Evolutionary conservation across 768 basidiomycete genomes (phyloP).

Genomic region (Suillus placidus): DNA sequence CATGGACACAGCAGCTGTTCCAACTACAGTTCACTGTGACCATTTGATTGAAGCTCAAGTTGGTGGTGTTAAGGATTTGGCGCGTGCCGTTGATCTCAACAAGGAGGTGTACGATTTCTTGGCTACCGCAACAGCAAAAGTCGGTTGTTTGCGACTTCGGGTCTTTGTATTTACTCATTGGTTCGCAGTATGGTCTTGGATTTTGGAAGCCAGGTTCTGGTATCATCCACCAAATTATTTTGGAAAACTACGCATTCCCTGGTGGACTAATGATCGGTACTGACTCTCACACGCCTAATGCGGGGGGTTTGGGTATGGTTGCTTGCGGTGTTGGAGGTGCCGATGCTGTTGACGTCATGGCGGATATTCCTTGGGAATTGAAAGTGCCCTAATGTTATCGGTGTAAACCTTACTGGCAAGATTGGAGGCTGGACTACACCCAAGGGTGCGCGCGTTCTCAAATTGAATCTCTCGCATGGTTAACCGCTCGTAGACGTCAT

Average conservation of each 20-base stretch:
- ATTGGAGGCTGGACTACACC: conserved; percentile 97
- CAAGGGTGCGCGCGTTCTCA: conserved; percentile 62
- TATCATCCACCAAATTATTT: conserved; percentile 98
- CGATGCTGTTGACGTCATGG: conserved; percentile 99
- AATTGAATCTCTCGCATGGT: conserved; percentile 1
- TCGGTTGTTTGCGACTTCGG: conserved; percentile 30
- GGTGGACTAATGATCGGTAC: conserved; percentile 99
- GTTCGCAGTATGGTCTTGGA: conserved; percentile 86
- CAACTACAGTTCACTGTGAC: conserved; percentile 98
- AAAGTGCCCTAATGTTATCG: conserved; percentile 99
- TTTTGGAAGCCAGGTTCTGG: conserved; percentile 99
- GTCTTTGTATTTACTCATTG: neutral
- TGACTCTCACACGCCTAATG: conserved; percentile 99
- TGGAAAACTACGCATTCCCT: conserved; percentile 99
- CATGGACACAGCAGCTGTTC: conserved; percentile 96
- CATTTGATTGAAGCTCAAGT: conserved; percentile 98
- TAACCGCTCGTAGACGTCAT: conserved; percentile 73
- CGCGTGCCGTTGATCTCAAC: conserved; percentile 89
- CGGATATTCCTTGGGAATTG: conserved; percentile 96
- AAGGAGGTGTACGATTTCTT: conserved; percentile 99
- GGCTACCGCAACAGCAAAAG: conserved; percentile 94
- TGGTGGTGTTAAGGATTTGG: conserved; percentile 92
- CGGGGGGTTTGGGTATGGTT: conserved; percentile 99
- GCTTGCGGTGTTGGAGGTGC: conserved; percentile 99
- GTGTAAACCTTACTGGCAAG: conserved; percentile 94